Conservation (phyloP, 108 stramenopile genomes). For the Skeletonema costatum region DNA sequence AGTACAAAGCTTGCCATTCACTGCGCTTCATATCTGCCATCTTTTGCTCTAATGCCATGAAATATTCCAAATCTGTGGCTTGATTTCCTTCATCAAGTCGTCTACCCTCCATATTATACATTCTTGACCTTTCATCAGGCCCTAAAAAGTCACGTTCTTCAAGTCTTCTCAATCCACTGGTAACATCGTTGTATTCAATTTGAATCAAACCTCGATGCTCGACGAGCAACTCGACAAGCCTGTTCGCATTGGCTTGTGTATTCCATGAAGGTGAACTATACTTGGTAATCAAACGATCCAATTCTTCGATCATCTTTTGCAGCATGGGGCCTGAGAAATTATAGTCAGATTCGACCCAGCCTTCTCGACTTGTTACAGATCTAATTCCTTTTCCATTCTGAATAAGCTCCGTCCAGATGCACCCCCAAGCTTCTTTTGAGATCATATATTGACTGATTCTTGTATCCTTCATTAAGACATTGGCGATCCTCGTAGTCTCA, state of each 20-base stretch:
- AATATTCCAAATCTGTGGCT: background rate
- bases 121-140: background rate
- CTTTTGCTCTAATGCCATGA: constrained; percentile 3
- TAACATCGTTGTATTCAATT: constrained; percentile 1
- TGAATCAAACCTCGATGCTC: constrained; percentile 3
- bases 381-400: constrained; percentile 7
- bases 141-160: constrained; percentile 13
- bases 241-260: background rate
- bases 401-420: constrained; percentile 1
- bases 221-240: constrained; percentile 5
- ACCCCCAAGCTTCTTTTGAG: constrained; percentile 3
- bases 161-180: background rate
- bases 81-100: background rate
- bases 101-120: background rate
- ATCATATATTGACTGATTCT: constrained; percentile 7
- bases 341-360: background rate
- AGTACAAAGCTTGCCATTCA: constrained; percentile 1
- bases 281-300: constrained; percentile 16
- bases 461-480: background rate
- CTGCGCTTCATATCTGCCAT: background rate
- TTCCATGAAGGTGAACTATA: constrained; percentile 4
- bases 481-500: constrained; percentile 6
- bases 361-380: background rate
- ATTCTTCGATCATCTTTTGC: constrained; percentile 15
- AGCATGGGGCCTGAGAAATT: constrained; percentile 4